Conservation (phyloP, 1,139 yeast species). For the Kodamaea arcana region DNA sequence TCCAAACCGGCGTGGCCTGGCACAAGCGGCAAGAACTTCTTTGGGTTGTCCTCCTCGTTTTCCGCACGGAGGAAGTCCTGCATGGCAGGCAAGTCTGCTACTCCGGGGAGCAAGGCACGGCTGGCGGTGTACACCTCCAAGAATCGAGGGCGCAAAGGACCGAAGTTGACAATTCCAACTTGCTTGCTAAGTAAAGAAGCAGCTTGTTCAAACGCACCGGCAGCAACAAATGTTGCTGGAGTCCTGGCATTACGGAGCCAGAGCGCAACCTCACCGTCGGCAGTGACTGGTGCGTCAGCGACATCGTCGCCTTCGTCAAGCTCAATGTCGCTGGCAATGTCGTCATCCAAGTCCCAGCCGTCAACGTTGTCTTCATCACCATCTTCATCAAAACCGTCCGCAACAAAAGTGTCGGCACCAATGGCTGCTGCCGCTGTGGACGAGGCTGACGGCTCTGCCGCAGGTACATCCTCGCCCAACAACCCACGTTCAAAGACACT, state of each 20-base stretch:
- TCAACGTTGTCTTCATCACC: conserved; percentile 55
- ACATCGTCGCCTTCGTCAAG: conserved; percentile 25
- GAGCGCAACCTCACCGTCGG: conserved; percentile 59
- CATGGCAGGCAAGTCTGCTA: conserved; percentile 67
- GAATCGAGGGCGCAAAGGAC: conserved; percentile 80
- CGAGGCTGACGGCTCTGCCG: conserved; percentile 17
- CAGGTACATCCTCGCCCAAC: conserved; percentile 53
- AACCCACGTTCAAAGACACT: conserved; percentile 86
- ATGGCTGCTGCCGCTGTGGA: background rate
- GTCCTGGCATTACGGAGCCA: conserved; percentile 91
- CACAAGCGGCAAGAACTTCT: conserved; percentile 56
- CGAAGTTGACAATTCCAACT: conserved; percentile 79
- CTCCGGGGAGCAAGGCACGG: conserved; percentile 70
- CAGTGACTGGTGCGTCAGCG: conserved; percentile 31
- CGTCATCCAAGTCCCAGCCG: conserved; percentile 50
- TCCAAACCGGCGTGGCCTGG: conserved; percentile 76
- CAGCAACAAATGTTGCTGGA: conserved; percentile 91
- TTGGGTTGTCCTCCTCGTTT: conserved; percentile 54
- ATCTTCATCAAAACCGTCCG: conserved; percentile 22
- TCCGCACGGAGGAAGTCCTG: conserved; percentile 65
- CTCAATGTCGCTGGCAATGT: conserved; percentile 43
- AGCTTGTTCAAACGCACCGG: conserved; percentile 95
- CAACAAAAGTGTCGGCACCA: conserved; percentile 8
- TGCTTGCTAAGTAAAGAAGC: conserved; percentile 89
- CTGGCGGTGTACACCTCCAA: conserved; percentile 78